Percentiles rank a stretch among this genome's conserved stretches.
phyloP scores from a whole-genome alignment of 371 early-diverging fungal species.

The Mucor lusitanicus region DNA sequence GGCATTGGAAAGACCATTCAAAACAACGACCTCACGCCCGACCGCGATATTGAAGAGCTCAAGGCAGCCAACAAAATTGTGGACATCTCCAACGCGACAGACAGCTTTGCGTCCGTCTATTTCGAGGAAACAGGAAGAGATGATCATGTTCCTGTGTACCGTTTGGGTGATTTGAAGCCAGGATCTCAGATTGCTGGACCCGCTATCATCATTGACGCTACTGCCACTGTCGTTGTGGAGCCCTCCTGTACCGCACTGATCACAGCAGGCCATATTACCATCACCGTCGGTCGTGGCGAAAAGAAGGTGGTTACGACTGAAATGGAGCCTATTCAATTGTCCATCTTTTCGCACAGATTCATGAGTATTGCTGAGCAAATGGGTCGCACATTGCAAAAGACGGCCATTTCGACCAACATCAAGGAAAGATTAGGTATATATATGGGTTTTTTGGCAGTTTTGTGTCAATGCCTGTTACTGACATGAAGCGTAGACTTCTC shows the following conservation, averaged over 20 bases:
- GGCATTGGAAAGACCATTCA: conserved; percentile 71
- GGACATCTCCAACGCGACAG: conserved; percentile 22
- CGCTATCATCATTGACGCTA: conserved; percentile 86
- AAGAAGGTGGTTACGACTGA: conserved; percentile 54
- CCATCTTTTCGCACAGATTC: conserved; percentile 94
- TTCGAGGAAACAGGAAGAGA: conserved; percentile 76
- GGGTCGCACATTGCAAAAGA: conserved; percentile 94
- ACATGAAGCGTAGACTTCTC: conserved; percentile 76
- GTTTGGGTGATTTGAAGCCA: conserved; percentile 58
- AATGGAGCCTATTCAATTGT: conserved; percentile 84
- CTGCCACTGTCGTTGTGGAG: conserved; percentile 87
- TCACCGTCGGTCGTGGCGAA: conserved; percentile 60
- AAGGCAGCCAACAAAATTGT: conserved; percentile 12
- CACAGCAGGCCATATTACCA: conserved; percentile 78
- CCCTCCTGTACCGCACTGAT: conserved; percentile 77
- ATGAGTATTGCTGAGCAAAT: conserved; percentile 98
- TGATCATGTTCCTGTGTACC: conserved; percentile 74
- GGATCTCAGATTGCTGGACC: conserved; percentile 84
- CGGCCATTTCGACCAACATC: conserved; percentile 94
- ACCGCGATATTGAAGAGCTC: conserved; percentile 45
- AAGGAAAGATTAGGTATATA: conserved; percentile 79
- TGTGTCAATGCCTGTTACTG: not conserved
- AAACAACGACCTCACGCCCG: conserved; percentile 37
- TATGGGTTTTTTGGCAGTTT: no score
- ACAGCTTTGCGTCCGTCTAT: conserved; percentile 63